Evolutionary conservation across 441 rosid genomes (phyloP).

Genomic region (Croton setiger): DNA sequence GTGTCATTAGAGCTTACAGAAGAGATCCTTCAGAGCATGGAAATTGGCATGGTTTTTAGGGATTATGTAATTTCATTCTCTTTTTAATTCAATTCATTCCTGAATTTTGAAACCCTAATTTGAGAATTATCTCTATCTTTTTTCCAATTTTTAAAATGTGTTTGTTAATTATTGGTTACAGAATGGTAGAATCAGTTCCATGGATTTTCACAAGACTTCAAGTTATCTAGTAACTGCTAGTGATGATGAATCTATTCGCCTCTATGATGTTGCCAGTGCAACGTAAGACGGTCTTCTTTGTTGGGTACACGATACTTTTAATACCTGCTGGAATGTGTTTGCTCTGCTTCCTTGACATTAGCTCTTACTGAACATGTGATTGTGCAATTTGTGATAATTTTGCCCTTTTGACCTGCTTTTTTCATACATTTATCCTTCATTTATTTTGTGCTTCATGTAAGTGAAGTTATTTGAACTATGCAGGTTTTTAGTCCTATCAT

Average conservation of each 20-base stretch:
- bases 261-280: constrained; percentile 78
- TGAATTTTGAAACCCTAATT: neutral
- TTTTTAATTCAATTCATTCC: neutral
- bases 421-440: neutral
- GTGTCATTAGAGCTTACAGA: constrained; percentile 79
- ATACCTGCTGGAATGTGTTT: neutral
- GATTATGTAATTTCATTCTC: constrained; percentile 52
- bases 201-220: constrained; percentile 83
- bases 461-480: neutral
- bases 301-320: neutral
- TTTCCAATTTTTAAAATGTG: neutral
- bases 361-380: neutral
- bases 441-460: neutral
- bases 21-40: constrained; percentile 90
- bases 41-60: constrained; percentile 76
- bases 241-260: constrained; percentile 93
- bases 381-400: neutral
- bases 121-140: neutral
- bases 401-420: neutral
- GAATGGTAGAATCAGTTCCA: constrained; percentile 84
- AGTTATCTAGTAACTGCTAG: constrained; percentile 89
- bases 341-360: neutral
- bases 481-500: neutral
- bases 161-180: constrained; percentile 22
- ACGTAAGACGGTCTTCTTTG: constrained; percentile 42